Evolutionary conservation across 1,139 yeast species (phyloP).

Genomic region (Kurtzmaniella quercitrusa): DNA sequence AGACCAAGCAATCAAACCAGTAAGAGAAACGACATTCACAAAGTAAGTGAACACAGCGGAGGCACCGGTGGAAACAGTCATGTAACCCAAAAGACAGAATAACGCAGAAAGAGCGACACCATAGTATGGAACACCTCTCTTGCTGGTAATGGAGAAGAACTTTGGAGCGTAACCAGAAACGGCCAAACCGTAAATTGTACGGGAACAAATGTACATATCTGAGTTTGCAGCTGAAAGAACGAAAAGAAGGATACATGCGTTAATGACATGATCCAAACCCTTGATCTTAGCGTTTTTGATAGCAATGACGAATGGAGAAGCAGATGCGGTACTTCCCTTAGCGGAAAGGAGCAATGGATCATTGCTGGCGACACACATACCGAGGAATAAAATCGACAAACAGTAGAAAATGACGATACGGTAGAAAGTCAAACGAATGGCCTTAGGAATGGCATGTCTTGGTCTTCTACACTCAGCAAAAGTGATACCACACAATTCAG

Average conservation of each 20-base stretch:
- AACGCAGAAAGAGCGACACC: constrained; percentile 34
- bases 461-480: constrained; percentile 79
- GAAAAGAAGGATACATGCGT: constrained; percentile 42
- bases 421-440: constrained; percentile 70
- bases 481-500: constrained; percentile 72
- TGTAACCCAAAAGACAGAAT: constrained; percentile 59
- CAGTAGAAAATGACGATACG: constrained; percentile 72
- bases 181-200: constrained; percentile 43
- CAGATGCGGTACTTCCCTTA: constrained; percentile 53
- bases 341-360: constrained; percentile 44
- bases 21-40: constrained; percentile 69
- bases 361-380: constrained; percentile 71
- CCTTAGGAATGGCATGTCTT: constrained; percentile 70
- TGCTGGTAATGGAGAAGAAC: constrained; percentile 37
- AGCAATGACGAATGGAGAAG: constrained; percentile 70
- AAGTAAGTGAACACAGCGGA: constrained; percentile 58
- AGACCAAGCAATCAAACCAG: constrained; percentile 72
- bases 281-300: constrained; percentile 39
- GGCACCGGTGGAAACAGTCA: constrained; percentile 55
- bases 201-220: constrained; percentile 45
- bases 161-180: constrained; percentile 44
- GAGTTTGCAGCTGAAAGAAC: constrained; percentile 47
- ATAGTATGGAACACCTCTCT: constrained; percentile 35
- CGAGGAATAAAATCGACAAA: constrained; percentile 61
- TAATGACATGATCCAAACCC: constrained; percentile 44